phyloP scores from a whole-genome alignment of 1,284 basidiomycete species.

The Uromyces viciae-fabae region DNA sequence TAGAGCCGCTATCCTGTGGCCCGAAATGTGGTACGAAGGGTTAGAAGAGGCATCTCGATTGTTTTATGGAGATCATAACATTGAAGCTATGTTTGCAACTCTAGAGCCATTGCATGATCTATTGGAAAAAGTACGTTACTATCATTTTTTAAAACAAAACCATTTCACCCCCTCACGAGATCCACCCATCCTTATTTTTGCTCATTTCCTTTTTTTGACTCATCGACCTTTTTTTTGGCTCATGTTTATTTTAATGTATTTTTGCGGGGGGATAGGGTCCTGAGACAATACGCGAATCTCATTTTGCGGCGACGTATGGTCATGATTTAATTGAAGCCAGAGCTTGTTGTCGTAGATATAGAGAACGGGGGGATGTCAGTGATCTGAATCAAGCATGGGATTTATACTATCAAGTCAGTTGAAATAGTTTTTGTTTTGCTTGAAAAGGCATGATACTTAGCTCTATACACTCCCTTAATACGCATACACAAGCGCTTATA shows the following conservation, averaged over 20 bases:
- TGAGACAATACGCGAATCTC: conserved; percentile 88
- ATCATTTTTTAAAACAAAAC: no score
- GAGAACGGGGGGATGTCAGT: conserved; percentile 76
- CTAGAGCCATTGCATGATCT: conserved; percentile 91
- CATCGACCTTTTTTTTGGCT: neutral
- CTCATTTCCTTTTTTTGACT: no score
- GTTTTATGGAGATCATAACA: conserved; percentile 97
- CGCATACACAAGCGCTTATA: conserved; percentile 60
- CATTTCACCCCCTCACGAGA: neutral
- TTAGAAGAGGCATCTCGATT: conserved; percentile 94
- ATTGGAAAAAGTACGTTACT: conserved; percentile 75
- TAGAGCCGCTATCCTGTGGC: conserved; percentile 96
- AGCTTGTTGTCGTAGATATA: conserved; percentile 82
- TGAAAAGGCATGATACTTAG: no score
- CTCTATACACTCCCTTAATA: no score
- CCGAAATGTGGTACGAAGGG: conserved; percentile 98
- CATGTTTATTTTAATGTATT: no score
- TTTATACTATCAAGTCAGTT: conserved; percentile 75
- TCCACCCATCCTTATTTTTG: neutral
- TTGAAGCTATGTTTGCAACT: conserved; percentile 95
- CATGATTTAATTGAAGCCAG: conserved; percentile 90
- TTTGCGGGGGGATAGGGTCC: no score
- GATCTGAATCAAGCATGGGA: conserved; percentile 99
- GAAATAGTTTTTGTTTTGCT: no score
- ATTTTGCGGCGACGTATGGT: conserved; percentile 91